Conservation (phyloP, 768 basidiomycete species). For the Candolleomyces aberdarensis region DNA sequence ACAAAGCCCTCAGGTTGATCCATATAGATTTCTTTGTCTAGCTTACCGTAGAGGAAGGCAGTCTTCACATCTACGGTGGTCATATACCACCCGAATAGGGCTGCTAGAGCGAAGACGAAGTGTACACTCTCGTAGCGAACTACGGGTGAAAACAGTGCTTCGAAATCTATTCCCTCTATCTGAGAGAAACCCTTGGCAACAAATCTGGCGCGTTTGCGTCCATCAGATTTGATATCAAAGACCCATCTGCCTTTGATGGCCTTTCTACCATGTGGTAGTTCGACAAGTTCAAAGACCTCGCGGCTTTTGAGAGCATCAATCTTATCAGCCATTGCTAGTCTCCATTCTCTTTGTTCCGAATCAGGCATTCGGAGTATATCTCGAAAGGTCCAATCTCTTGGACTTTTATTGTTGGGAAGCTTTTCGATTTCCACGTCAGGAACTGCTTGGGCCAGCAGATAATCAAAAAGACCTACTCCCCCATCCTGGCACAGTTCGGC, state of each 20-base stretch:
- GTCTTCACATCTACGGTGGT: constrained; percentile 39
- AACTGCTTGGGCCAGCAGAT: constrained; percentile 1
- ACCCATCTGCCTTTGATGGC: constrained; percentile 18
- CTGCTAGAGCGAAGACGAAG: neutral
- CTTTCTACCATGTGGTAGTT: constrained; percentile 11
- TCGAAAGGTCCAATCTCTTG: constrained; percentile 1
- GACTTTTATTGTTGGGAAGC: neutral
- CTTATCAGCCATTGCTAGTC: constrained; percentile 2
- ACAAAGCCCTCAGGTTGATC: constrained; percentile 30
- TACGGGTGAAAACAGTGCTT: constrained; percentile 12
- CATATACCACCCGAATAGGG: constrained; percentile 28
- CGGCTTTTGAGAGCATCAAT: constrained; percentile 7
- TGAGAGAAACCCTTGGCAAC: constrained; percentile 18
- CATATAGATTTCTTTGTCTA: constrained; percentile 37
- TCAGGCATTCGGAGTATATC: neutral
- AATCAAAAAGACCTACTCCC: neutral
- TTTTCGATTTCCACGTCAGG: neutral
- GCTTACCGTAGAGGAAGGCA: constrained; percentile 28
- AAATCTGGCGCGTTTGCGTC: constrained; percentile 12
- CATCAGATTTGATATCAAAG: constrained; percentile 16
- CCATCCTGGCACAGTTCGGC: constrained; percentile 1
- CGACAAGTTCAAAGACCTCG: neutral
- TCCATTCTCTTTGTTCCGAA: constrained; percentile 4
- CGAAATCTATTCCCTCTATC: constrained; percentile 12
- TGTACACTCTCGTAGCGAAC: constrained; percentile 6